These are phyloP conservation scores for Phialocephala sp. DNA, from an alignment of 2,329 filamentous ascomycete genomes.

Conservation along the genomic window DNA sequence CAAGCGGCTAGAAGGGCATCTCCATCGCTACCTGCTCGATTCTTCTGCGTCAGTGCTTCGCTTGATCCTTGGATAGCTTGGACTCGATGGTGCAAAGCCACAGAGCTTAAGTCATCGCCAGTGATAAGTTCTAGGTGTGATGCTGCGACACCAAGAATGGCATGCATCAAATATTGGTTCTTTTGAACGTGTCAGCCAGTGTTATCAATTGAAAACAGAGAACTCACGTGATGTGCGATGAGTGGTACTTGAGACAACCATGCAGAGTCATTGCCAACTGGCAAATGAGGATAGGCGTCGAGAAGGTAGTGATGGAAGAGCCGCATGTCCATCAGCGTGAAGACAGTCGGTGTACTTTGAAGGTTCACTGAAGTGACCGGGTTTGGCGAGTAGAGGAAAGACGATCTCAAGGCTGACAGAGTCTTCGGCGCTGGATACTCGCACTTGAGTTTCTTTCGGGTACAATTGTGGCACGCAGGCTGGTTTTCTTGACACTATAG, in stretches of 20 bases:
- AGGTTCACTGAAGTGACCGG: conserved; percentile 21
- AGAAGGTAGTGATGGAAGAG: conserved; percentile 72
- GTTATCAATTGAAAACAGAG: neutral
- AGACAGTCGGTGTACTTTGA: conserved; percentile 58
- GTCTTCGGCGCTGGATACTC: conserved; percentile 64
- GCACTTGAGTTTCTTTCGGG: conserved; percentile 66
- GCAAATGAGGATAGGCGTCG: conserved; percentile 66
- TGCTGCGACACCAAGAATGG: conserved; percentile 70
- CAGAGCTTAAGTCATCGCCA: conserved; percentile 33
- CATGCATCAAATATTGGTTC: conserved; percentile 73
- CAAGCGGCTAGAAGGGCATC: conserved; percentile 66
- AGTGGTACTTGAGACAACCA: conserved; percentile 73
- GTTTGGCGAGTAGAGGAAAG: conserved; percentile 19
- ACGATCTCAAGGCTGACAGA: conserved; percentile 51
- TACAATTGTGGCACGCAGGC: conserved; percentile 67
- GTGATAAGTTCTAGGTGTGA: conserved; percentile 66
- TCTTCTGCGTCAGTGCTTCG: conserved; percentile 52
- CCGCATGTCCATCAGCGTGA: conserved; percentile 68
- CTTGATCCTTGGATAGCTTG: conserved; percentile 69
- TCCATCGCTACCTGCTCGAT: conserved; percentile 55
- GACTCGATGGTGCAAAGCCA: conserved; percentile 68
- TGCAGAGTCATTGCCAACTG: conserved; percentile 66
- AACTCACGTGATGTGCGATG: conserved; percentile 66
- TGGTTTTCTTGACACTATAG: conserved; percentile 67
- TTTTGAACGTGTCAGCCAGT: conserved; percentile 38